A percentile compares a stretch with the other conserved stretches of the same genome.
These are phyloP conservation scores for Amylostereum areolatum DNA, from an alignment of 1,284 basidiomycete species.

Conservation along the genomic window DNA sequence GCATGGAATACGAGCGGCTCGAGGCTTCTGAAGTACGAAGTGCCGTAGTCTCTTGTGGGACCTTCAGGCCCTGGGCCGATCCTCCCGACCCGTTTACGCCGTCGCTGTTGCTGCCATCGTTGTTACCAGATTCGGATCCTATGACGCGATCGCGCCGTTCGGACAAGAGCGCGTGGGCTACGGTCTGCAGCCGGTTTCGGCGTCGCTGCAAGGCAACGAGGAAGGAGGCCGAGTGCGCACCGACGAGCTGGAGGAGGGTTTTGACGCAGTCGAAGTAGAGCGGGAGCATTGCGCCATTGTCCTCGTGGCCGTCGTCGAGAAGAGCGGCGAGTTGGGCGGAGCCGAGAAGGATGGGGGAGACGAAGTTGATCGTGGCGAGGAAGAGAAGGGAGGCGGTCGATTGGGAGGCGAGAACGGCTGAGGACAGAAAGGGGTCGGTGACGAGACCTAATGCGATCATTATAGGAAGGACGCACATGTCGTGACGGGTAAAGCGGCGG, in stretches of 20 bases:
- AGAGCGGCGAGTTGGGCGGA: conserved; percentile 8
- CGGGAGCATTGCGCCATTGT: conserved; percentile 7
- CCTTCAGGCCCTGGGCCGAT: no score
- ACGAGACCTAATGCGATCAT: background rate
- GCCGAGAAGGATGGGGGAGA: conserved; percentile 10
- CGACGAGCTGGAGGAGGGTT: conserved; percentile 8
- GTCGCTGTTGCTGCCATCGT: no score
- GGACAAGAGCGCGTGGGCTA: no score
- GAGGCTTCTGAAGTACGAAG: no score
- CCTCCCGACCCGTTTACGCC: no score
- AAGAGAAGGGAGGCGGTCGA: conserved; percentile 2
- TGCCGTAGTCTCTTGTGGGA: no score
- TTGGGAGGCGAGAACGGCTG: background rate
- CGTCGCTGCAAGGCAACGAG: background rate
- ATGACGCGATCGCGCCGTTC: no score
- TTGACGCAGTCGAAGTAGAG: conserved; percentile 7
- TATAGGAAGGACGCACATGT: background rate
- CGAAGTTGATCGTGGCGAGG: conserved; percentile 5
- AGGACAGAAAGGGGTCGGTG: background rate
- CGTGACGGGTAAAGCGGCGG: no score
- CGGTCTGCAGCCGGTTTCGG: no score
- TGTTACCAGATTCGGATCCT: no score
- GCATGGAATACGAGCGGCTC: no score
- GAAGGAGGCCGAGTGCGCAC: background rate
- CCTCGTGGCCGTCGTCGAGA: conserved; percentile 6